Conservation (phyloP, 2,329 filamentous ascomycete species). For the Berkeleyomyces basicola region DNA sequence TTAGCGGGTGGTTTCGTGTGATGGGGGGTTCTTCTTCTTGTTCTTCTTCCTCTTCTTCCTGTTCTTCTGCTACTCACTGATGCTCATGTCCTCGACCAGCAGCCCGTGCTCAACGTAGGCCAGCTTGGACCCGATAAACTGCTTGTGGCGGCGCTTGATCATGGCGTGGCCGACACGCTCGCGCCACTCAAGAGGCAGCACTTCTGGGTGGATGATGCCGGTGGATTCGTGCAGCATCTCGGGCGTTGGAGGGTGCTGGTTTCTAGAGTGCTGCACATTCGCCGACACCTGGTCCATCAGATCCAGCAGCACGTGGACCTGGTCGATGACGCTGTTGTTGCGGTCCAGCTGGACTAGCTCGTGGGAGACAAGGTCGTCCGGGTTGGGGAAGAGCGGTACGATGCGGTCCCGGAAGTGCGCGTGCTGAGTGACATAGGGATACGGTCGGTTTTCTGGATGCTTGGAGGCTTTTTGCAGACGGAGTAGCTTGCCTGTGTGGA, state of each 20-base stretch:
- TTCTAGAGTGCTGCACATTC: slow-evolving; percentile 13
- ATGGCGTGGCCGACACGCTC: background rate
- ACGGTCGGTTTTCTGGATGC: slow-evolving; percentile 13
- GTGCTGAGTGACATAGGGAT: slow-evolving; percentile 14
- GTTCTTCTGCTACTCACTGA: slow-evolving; percentile 16
- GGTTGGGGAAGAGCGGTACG: slow-evolving; percentile 13
- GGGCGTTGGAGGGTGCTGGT: slow-evolving; percentile 5
- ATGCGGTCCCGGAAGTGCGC: slow-evolving; percentile 13
- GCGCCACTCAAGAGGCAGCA: slow-evolving; percentile 5
- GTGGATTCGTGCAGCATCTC: slow-evolving; percentile 9
- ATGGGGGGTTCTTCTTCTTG: background rate
- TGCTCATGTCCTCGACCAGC: slow-evolving; percentile 58
- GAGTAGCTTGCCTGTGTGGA: slow-evolving; percentile 14
- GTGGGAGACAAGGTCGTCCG: slow-evolving; percentile 33
- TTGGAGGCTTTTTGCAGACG: slow-evolving; percentile 14
- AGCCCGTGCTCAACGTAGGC: slow-evolving; percentile 43
- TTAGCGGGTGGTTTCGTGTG: background rate
- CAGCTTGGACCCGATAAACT: slow-evolving; percentile 32
- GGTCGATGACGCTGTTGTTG: slow-evolving; percentile 24
- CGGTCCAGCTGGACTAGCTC: slow-evolving; percentile 25
- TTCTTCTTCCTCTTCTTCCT: background rate
- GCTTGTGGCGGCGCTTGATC: slow-evolving; percentile 22
- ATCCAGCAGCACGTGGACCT: slow-evolving; percentile 37
- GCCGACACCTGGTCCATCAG: slow-evolving; percentile 25
- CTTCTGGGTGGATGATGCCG: slow-evolving; percentile 3